A percentile compares a stretch with the other conserved stretches of the same genome.
These are phyloP conservation scores for Tylopilus sp. DNA, from an alignment of 768 basidiomycete genomes.

Conservation along the genomic window DNA sequence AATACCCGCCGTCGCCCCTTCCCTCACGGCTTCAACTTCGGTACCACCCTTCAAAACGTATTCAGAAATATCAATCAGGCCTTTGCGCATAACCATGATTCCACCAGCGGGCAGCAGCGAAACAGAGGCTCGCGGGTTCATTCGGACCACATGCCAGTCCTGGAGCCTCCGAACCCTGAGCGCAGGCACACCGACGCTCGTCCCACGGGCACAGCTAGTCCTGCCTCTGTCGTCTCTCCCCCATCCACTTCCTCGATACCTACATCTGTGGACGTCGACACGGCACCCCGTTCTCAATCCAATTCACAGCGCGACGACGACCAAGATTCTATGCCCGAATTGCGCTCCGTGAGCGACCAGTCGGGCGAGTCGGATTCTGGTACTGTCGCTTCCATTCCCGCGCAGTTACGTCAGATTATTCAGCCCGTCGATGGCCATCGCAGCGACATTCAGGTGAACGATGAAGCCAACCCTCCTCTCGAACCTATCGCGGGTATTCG, in stretches of 20 bases:
- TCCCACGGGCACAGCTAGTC: slow-evolving; percentile 1
- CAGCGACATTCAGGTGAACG: slow-evolving; percentile 28
- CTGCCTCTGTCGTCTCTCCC: background rate
- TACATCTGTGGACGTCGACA: slow-evolving; percentile 2
- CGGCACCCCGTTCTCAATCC: slow-evolving; percentile 4
- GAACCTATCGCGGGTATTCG: slow-evolving; percentile 36
- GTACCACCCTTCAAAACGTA: slow-evolving; percentile 28
- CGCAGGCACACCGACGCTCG: background rate
- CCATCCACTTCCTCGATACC: slow-evolving; percentile 4
- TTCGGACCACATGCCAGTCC: background rate
- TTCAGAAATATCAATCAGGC: slow-evolving; percentile 33
- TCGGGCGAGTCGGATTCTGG: slow-evolving; percentile 34
- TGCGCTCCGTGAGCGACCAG: slow-evolving; percentile 38
- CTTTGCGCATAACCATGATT: slow-evolving; percentile 13
- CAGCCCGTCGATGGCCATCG: slow-evolving; percentile 32
- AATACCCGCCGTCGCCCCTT: slow-evolving; percentile 11
- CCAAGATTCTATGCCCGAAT: slow-evolving; percentile 40
- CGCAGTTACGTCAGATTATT: slow-evolving; percentile 10
- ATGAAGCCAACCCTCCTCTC: slow-evolving; percentile 29
- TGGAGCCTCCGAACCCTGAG: slow-evolving; percentile 3
- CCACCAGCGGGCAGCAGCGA: background rate
- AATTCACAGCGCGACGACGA: slow-evolving; percentile 24
- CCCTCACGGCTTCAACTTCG: slow-evolving; percentile 19
- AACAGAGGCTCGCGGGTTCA: background rate
- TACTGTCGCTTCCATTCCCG: slow-evolving; percentile 31